These are phyloP conservation scores for Fallopia convolvulus DNA, from an alignment of 148 eudicot species.

Conservation along the genomic window DNA sequence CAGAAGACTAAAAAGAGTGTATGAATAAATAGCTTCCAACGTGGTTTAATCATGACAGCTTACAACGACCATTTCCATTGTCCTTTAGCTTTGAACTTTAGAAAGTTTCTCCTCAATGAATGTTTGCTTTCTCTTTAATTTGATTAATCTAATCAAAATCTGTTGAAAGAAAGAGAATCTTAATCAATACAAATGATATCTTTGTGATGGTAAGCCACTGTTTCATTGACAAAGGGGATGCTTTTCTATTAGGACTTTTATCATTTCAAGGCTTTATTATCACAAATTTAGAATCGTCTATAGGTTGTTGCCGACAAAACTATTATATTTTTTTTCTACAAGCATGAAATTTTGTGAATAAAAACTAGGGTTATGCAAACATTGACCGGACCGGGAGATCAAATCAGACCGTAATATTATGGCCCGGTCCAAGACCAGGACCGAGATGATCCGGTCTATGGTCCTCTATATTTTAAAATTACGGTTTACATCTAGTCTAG, in stretches of 20 bases:
- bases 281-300: background rate
- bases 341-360: no score
- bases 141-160: background rate
- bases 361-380: no score
- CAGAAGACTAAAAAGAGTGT: background rate
- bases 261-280: no score
- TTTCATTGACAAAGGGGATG: background rate
- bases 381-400: no score
- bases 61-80: constrained; percentile 11
- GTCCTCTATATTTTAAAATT: no score
- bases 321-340: background rate
- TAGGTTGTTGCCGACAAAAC: background rate
- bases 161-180: background rate
- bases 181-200: background rate
- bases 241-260: background rate
- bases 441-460: no score
- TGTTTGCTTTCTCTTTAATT: background rate
- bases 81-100: background rate
- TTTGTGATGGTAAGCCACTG: background rate
- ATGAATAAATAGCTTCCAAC: background rate
- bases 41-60: constrained; percentile 6
- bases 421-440: no score
- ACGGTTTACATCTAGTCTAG: no score
- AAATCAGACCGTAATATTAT: no score
- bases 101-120: background rate